Percentiles rank a stretch among this genome's conserved stretches.
These are phyloP conservation scores for Fusarium sp. DNA, from an alignment of 2,329 filamentous ascomycete species.

Conservation along the genomic window DNA sequence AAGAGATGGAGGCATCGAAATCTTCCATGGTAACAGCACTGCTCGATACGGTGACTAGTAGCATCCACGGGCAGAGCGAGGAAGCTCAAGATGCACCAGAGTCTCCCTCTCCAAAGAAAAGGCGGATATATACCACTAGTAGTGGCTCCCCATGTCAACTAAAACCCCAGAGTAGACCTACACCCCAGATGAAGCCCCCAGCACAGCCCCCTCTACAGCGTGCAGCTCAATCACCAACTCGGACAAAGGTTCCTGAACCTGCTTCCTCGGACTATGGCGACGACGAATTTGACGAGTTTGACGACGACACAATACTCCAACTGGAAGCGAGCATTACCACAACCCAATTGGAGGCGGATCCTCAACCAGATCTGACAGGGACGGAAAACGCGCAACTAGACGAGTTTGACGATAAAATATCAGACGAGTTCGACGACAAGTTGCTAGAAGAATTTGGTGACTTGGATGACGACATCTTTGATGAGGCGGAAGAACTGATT, in stretches of 20 bases:
- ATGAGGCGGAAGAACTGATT: slow-evolving; percentile 57
- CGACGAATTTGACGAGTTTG: slow-evolving; percentile 70
- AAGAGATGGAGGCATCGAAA: slow-evolving; percentile 65
- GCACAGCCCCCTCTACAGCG: not conserved
- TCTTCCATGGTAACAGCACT: slow-evolving; percentile 72
- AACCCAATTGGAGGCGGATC: slow-evolving; percentile 45
- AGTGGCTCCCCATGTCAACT: slow-evolving; percentile 45
- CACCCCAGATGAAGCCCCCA: slow-evolving; percentile 12
- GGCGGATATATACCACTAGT: slow-evolving; percentile 43
- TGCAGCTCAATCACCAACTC: not conserved
- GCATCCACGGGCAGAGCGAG: slow-evolving; percentile 61
- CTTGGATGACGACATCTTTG: slow-evolving; percentile 72
- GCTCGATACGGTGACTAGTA: slow-evolving; percentile 73
- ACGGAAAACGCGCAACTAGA: slow-evolving; percentile 48
- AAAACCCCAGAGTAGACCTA: slow-evolving; percentile 21
- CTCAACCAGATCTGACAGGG: slow-evolving; percentile 1
- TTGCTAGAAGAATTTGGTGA: slow-evolving; percentile 73
- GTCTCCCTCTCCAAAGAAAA: slow-evolving; percentile 63
- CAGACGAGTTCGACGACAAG: slow-evolving; percentile 72
- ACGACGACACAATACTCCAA: slow-evolving; percentile 70
- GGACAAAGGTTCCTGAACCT: slow-evolving; percentile 15
- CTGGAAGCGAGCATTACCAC: slow-evolving; percentile 62
- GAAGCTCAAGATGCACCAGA: slow-evolving; percentile 50
- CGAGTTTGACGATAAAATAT: slow-evolving; percentile 69
- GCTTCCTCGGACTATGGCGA: slow-evolving; percentile 66